Evolutionary conservation across 306 rosid species (phyloP).

Genomic region (Macrotyloma uniflorum): DNA sequence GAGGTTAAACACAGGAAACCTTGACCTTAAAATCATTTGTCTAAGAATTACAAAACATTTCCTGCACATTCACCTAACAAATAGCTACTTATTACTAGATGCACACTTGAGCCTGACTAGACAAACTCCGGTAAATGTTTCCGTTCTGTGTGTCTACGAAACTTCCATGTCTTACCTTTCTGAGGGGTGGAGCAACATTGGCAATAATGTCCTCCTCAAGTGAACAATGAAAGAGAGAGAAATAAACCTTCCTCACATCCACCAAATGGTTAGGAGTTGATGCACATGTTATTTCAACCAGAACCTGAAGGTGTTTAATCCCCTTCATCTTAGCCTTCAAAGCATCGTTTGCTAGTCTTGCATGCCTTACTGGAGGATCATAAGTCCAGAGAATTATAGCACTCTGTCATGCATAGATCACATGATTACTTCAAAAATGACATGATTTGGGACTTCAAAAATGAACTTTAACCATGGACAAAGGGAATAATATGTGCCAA

Average conservation of each 20-base stretch:
- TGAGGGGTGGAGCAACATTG: constrained; percentile 58
- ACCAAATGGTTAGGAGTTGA: constrained; percentile 85
- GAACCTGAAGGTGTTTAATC: constrained; percentile 55
- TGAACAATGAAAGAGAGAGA: constrained; percentile 70
- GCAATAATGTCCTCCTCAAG: constrained; percentile 85
- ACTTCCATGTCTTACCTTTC: constrained; percentile 60
- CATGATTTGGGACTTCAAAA: neutral
- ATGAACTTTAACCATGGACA: neutral
- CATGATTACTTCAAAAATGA: neutral
- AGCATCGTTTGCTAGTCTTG: constrained; percentile 64
- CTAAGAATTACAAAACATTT: neutral
- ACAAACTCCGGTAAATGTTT: constrained; percentile 3
- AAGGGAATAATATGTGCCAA: constrained; percentile 3
- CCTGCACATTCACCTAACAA: neutral
- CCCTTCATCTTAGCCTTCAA: constrained; percentile 55
- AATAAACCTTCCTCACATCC: constrained; percentile 79
- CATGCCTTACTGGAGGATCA: constrained; percentile 89
- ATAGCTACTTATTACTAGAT: neutral
- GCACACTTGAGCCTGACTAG: neutral
- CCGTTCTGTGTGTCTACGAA: neutral
- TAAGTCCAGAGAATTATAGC: constrained; percentile 74
- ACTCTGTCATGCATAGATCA: constrained; percentile 51
- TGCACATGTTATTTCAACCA: constrained; percentile 87
- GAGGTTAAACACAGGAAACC: neutral
- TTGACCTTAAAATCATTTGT: neutral